Percentiles rank a stretch among this genome's conserved stretches.
These are phyloP conservation scores for Komagataea norvegica DNA, from an alignment of 1,139 yeast genomes.

Conservation along the genomic window DNA sequence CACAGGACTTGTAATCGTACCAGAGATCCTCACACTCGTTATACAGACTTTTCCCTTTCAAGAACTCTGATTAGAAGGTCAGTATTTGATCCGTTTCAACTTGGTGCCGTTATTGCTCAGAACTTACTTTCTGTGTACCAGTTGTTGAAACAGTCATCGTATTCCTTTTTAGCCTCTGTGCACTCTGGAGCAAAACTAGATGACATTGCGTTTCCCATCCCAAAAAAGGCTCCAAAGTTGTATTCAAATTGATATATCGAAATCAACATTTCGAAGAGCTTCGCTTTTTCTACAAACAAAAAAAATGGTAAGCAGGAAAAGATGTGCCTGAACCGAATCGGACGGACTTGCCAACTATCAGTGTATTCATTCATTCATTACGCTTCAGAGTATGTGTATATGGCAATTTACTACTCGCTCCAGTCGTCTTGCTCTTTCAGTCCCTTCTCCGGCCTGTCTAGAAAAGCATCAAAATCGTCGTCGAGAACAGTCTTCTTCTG, in stretches of 20 bases:
- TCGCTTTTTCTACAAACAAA: no score
- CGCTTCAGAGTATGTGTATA: neutral
- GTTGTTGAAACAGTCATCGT: conserved; percentile 87
- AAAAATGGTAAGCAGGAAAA: no score
- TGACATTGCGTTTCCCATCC: conserved; percentile 81
- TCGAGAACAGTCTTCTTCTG: conserved; percentile 1
- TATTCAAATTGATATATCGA: no score
- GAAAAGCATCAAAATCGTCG: conserved; percentile 22
- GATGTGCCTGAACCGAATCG: no score
- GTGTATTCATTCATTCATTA: no score
- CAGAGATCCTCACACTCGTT: conserved; percentile 91
- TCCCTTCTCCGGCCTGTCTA: conserved; percentile 16
- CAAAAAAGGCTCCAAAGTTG: no score
- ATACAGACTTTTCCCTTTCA: conserved; percentile 46
- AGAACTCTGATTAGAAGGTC: conserved; percentile 26
- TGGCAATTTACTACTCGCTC: conserved; percentile 15
- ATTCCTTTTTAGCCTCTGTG: conserved; percentile 74
- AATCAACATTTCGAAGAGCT: no score
- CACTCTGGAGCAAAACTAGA: conserved; percentile 97
- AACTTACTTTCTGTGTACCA: conserved; percentile 86
- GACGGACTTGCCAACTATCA: no score
- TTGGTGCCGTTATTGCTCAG: neutral
- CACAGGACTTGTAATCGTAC: conserved; percentile 82
- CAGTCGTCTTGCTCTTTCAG: conserved; percentile 12
- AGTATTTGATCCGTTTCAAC: neutral